These are phyloP conservation scores for Closterium sp. DNA, from an alignment of 139 green algal species.

Conservation along the genomic window DNA sequence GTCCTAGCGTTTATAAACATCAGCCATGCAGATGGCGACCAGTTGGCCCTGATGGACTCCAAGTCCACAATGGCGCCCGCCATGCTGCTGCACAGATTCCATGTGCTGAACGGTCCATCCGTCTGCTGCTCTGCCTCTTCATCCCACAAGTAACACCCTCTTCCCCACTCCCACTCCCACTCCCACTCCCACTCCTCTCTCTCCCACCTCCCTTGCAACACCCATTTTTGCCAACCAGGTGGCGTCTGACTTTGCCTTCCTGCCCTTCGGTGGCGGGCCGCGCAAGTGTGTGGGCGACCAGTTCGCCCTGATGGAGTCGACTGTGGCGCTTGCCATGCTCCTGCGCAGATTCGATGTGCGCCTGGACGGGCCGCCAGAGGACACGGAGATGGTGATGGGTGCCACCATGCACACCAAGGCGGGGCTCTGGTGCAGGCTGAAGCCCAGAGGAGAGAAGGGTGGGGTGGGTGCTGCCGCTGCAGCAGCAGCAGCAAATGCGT, in stretches of 20 bases:
- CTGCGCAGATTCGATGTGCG: conserved; percentile 79
- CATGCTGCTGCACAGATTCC: conserved; percentile 79
- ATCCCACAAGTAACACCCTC: neutral
- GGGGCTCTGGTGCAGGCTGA: conserved; percentile 63
- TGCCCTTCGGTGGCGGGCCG: conserved; percentile 92
- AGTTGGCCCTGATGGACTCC: conserved; percentile 95
- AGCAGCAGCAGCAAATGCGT: conserved; percentile 44
- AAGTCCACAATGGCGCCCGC: conserved; percentile 75
- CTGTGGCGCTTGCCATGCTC: conserved; percentile 81
- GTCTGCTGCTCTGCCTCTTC: no score
- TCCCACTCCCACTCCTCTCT: neutral
- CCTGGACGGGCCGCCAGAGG: conserved; percentile 48
- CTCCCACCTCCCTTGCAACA: no score
- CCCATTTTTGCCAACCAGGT: conserved; percentile 25
- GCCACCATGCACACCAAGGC: conserved; percentile 97
- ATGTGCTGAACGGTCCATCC: no score
- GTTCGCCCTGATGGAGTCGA: conserved; percentile 93
- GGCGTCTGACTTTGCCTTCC: conserved; percentile 90
- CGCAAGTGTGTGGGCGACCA: conserved; percentile 98
- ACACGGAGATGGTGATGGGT: conserved; percentile 86
- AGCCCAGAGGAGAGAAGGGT: neutral
- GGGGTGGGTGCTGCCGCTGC: neutral
- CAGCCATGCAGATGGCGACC: no score
- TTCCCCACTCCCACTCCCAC: neutral
- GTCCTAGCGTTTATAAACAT: no score